Base-by-base conservation (phyloP, 2,329 filamentous ascomycete species). In the Aureobasidium vineae region DNA sequence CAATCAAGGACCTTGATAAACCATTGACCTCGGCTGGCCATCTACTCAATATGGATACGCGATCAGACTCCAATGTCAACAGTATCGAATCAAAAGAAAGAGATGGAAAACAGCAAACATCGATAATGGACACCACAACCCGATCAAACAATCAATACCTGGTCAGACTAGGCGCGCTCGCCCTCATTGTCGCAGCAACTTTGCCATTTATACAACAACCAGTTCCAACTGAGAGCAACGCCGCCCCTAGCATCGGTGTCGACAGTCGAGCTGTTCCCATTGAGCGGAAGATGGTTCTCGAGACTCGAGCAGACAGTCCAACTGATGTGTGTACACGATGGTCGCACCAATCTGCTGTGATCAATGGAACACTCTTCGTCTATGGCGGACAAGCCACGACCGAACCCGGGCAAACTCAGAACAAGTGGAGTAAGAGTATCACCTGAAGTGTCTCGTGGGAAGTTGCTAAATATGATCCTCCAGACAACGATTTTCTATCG, bases 311-410 rank as follows among this genome's bases (percentile, higher is more conserved):
- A 31, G 73, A 81, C 67, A 85, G 80, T 69, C 78, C 82, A 2
- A 85, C 83, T 2, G 79, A 85, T 69, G 80, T 87, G 16, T 90
- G 88, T 72, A 83, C 83, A 64, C 79, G 88, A 74, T 91, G 87
- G 87, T 84, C 84, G 21, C 85, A 87, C 63, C 88, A 90, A 76
- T 84, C 82, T 68, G 86, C 90, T 3, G 74, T 90, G 41, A 82
- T 93, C 19, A 92, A 92, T 70, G 90, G 89, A 16, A 92, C 89
- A 0, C 73, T 92, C 3, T 93, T 91, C 74, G 84, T 91, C 65
- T 93, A 91, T 70, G 90, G 90, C 41, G 90, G 90, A 31, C 83
- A 89, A 70, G 83, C 86, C 16, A 89, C 82, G 59, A 84, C 81
- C 1, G 75, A 81, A 19, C 75, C 81, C 16, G 81, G 82, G 41